Conservation (phyloP, 140 eudicot species). For the Anethum foeniculum region DNA sequence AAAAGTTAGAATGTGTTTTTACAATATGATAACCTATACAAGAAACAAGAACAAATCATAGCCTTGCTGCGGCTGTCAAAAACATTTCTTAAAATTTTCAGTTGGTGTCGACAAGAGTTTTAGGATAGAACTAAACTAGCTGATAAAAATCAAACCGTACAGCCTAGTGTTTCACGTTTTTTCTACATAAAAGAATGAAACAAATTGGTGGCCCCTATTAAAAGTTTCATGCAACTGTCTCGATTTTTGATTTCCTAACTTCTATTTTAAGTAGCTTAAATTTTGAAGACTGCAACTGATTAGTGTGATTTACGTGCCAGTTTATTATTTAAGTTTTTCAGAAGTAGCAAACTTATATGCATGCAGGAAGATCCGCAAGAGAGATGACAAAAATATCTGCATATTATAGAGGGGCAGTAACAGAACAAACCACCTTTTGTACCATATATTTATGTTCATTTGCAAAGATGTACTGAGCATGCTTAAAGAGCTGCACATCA, state of each 20-base stretch:
- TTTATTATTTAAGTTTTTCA: not conserved
- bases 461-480: constrained; percentile 50
- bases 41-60: not conserved
- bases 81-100: not conserved
- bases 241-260: not conserved
- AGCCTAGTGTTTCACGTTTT: not conserved
- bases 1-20: not conserved
- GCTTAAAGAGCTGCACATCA: constrained; percentile 76
- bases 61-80: not conserved
- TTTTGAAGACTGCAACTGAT: not conserved
- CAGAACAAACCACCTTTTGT: constrained; percentile 27
- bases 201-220: not conserved
- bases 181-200: not conserved
- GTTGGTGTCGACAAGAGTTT: not conserved
- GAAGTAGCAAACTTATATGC: not conserved
- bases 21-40: not conserved
- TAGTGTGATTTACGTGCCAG: not conserved
- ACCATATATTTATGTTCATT: constrained; percentile 42
- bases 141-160: not conserved
- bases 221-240: not conserved
- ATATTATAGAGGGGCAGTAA: constrained; percentile 18
- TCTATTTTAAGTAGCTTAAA: not conserved
- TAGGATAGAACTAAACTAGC: not conserved
- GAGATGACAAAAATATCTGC: not conserved
- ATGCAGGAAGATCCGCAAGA: not conserved